Conservation (phyloP, 2,329 filamentous ascomycete genomes). For the Talaromyces amestolkiae region DNA sequence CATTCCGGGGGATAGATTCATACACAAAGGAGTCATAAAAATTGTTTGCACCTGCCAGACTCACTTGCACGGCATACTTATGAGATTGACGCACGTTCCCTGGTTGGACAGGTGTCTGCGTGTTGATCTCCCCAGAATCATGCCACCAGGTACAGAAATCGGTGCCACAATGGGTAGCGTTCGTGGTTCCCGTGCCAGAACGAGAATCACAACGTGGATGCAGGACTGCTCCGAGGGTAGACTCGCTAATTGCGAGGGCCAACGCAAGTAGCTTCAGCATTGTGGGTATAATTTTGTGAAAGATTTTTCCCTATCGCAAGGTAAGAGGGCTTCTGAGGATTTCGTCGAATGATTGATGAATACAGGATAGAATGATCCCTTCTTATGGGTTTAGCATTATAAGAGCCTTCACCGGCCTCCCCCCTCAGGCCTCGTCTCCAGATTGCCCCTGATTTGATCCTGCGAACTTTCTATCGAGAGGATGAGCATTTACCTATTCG, state of each 20-base stretch:
- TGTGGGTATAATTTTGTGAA: not conserved
- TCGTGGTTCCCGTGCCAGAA: not conserved
- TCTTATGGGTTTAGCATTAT: not conserved
- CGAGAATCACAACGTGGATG: not conserved
- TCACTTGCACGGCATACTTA: constrained; percentile 24
- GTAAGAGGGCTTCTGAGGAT: not conserved
- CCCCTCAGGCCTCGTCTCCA: not conserved
- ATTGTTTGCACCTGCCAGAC: not conserved
- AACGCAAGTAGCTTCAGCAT: not conserved
- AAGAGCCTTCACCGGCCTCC: not conserved
- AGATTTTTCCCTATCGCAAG: not conserved
- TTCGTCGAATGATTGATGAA: not conserved
- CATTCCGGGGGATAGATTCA: constrained; percentile 38
- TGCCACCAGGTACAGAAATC: constrained; percentile 23
- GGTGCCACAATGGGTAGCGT: not conserved
- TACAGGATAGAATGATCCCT: not conserved
- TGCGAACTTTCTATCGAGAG: not conserved
- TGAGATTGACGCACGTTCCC: constrained; percentile 28
- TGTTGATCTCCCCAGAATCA: constrained; percentile 26
- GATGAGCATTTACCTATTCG: not conserved
- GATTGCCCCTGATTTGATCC: not conserved
- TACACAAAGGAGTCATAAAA: constrained; percentile 36
- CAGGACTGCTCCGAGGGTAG: not conserved
- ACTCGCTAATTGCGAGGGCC: not conserved
- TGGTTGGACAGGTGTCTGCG: constrained; percentile 22